Percentiles rank a stretch among this genome's conserved stretches.
Evolutionary conservation across 805 yeast species (phyloP).

Genomic region (Cyberlindnera meyerae): DNA sequence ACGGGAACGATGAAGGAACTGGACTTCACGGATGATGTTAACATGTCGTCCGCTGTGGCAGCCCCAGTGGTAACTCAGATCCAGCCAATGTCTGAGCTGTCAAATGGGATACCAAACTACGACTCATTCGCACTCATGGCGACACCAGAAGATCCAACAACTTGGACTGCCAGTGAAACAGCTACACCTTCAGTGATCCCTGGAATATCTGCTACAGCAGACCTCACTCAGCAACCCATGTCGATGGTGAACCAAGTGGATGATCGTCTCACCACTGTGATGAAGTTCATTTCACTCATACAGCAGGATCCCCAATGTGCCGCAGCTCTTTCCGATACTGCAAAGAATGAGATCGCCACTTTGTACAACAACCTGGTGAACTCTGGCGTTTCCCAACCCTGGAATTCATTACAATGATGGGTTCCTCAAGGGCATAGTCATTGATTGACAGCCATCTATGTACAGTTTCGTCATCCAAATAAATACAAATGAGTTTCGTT

Average conservation of each 20-base stretch:
- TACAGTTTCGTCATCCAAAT: no score
- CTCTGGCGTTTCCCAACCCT: no score
- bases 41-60: neutral
- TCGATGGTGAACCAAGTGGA: no score
- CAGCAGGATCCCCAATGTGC: conserved; percentile 7
- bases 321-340: conserved; percentile 7
- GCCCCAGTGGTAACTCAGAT: conserved; percentile 10
- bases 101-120: conserved; percentile 2
- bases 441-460: no score
- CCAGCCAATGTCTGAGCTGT: conserved; percentile 24
- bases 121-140: no score
- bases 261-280: conserved; percentile 4
- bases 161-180: no score
- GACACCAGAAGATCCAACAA: no score
- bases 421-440: no score
- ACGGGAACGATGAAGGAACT: conserved; percentile 6
- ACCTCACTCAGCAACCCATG: no score
- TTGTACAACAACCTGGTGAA: conserved; percentile 3
- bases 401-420: no score
- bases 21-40: conserved; percentile 3
- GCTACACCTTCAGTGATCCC: no score
- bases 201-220: no score
- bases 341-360: conserved; percentile 8
- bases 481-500: neutral
- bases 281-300: conserved; percentile 10